Base-by-base conservation (phyloP, 495 filamentous ascomycete genomes). In the Staphylotrichum longicolle region DNA sequence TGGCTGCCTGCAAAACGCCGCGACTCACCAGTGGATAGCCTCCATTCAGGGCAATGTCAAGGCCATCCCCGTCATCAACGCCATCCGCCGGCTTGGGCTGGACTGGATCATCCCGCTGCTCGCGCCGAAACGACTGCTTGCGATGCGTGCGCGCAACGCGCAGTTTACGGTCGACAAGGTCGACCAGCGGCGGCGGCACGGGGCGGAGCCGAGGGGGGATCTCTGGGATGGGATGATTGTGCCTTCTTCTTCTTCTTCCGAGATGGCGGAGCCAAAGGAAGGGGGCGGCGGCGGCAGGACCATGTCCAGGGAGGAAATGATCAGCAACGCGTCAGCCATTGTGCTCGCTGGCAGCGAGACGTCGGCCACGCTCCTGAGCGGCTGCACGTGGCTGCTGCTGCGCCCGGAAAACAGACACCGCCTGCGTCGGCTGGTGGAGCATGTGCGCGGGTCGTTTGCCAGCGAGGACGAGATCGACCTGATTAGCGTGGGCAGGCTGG, bases 401-500 rank as follows among this genome's bases (percentile, higher is more conserved):
- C 7, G 44, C 5, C 67, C 80, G 5, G 75, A 60, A 7, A 69
- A 81, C 49, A 78, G 75, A 0, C 63, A 68, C 0, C 66, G 64
- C 1, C 70, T 80, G 54, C 42, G 63, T 5, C 74, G 70, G 48
- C 72, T 85, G 12, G 62, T 73, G 3, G 40, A 39, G 37, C 37
- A 39, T 10, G 37, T 39, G 6, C 74, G 81, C 4, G 52, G 65
- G 6, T 49, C 72, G 1, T 88, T 88, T 64, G 68, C 71, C 9
- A 66, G 69, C 3, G 75, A 76, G 7, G 72, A 69, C 0, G 81
- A 87, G 40, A 88, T 91, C 53, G 77, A 68, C 8, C 66, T 83
- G 1, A 41, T 70, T 10, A 74, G 67, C 33, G 78, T 84, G 11
- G 66, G 66, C 44, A 65, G 72, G 0, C 70, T 88, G 33, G 58